Base-by-base conservation (phyloP, 768 basidiomycete genomes). In the Naganishia onofrii region DNA sequence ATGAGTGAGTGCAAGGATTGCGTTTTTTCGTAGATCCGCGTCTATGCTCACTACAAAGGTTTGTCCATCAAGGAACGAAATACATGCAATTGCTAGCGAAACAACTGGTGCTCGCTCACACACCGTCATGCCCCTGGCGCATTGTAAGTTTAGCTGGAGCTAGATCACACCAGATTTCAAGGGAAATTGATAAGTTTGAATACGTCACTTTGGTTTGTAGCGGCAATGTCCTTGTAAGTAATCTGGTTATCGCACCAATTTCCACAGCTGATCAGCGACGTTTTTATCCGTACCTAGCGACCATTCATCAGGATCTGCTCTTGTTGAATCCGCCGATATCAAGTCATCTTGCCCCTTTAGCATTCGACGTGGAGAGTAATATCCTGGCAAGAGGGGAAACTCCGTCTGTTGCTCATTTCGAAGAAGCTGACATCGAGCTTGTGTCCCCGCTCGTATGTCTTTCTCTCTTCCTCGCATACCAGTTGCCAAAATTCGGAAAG, bases 171-270 rank as follows among this genome's bases (percentile, higher is more conserved):
- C 21, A 12, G 42, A 42, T 42, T 15, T n/a, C 48, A 12, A n/a
- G 12, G n/a, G n/a, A 46, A 21, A 46, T 15, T 46, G 54, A 55
- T 31, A 21, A 31, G 17, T 29, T 13, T 4, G 2, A 55, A 4
- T 54, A 5, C 9, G 32, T 55, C 23, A 26, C 46, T 17, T 44
- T 12, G 5, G 3, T 29, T 19, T n/a, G 10, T 21, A 63, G 60
- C 60, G 60, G n/a, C 60, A 63, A 46, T 63, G 60, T 63, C 60
- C 60, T 44, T 23, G 60, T 63, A 46, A 28, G 60, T 63, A 23
- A 2, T 46, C 8, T 2, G 60, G 4, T 2, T 12, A 17, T 19
- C 13, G 3, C 6, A 4, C 26, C 36, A 8, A 38, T 36, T 15
- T 44, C 23, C 7, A 29, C 23, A 10, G 5, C 42, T 58, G 34